phyloP scores from a whole-genome alignment of 2,329 filamentous ascomycete species.

The Myriosclerotinia scirpicola region DNA sequence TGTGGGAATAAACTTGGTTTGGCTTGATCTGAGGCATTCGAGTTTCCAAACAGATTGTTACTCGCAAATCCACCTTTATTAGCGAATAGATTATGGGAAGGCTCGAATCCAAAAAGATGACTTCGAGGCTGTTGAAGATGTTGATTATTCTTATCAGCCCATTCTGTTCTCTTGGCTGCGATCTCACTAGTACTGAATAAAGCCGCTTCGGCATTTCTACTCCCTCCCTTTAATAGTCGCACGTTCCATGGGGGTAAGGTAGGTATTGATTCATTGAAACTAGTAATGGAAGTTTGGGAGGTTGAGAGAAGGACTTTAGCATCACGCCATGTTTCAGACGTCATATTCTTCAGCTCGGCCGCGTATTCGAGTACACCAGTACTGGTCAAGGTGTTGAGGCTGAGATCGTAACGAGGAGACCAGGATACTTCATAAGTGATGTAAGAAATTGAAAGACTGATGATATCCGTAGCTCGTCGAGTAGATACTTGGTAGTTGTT shows the following conservation, averaged over 20 bases:
- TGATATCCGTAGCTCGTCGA: constrained; percentile 30
- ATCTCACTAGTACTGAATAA: constrained; percentile 38
- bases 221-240: constrained; percentile 41
- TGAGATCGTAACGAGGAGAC: constrained; percentile 51
- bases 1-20: constrained; percentile 9
- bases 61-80: constrained; percentile 3
- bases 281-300: constrained; percentile 51
- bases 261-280: constrained; percentile 50
- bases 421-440: constrained; percentile 45
- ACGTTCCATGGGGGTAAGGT: constrained; percentile 49
- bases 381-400: constrained; percentile 43
- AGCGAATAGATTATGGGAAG: neutral
- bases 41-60: constrained; percentile 2
- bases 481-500: constrained; percentile 31
- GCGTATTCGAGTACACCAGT: constrained; percentile 47
- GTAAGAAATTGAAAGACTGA: constrained; percentile 38
- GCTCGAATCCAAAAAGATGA: constrained; percentile 16
- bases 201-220: constrained; percentile 28
- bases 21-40: neutral
- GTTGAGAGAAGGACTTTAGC: constrained; percentile 48
- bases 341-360: constrained; percentile 54
- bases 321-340: constrained; percentile 51
- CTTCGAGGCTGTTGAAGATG: constrained; percentile 37
- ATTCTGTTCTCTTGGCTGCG: constrained; percentile 42
- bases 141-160: constrained; percentile 30